phyloP scores from a whole-genome alignment of 352 stramenopile genomes.

The Phytophthora citrophthora region DNA sequence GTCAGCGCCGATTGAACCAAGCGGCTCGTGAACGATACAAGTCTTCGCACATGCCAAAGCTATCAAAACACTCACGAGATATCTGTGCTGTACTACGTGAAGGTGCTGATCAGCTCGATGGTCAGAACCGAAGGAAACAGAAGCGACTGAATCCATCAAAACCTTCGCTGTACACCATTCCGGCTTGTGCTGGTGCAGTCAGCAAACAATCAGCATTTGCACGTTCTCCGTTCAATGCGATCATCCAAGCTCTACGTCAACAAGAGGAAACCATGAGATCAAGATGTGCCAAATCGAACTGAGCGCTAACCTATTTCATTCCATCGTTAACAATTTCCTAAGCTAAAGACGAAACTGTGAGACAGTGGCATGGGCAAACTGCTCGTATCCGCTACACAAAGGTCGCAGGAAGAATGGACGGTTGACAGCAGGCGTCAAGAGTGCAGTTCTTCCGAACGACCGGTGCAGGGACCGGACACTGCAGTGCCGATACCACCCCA shows the following conservation, averaged over 20 bases:
- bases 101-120: conserved; percentile 3
- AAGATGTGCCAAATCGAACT: conserved; percentile 6
- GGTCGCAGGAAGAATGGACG: conserved; percentile 44
- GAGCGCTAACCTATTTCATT: conserved; percentile 48
- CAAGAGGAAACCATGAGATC: conserved; percentile 19
- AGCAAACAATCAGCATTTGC: background rate
- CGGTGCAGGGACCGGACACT: conserved; percentile 21
- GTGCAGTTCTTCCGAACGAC: conserved; percentile 38
- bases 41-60: conserved; percentile 30
- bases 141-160: background rate
- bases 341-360: conserved; percentile 36
- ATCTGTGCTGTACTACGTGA: conserved; percentile 28
- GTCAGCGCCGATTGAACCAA: conserved; percentile 7
- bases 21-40: conserved; percentile 13
- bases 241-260: conserved; percentile 12
- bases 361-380: conserved; percentile 40
- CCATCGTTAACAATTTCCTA: conserved; percentile 36
- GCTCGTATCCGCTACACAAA: conserved; percentile 23
- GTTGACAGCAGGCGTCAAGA: conserved; percentile 44
- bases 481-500: conserved; percentile 40
- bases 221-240: background rate
- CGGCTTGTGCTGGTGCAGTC: background rate
- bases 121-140: conserved; percentile 5
- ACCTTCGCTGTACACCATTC: conserved; percentile 4
- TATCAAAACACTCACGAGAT: conserved; percentile 35